Evolutionary conservation across 305 asterid genomes (phyloP).

Genomic region (Fraxinus paxiana): DNA sequence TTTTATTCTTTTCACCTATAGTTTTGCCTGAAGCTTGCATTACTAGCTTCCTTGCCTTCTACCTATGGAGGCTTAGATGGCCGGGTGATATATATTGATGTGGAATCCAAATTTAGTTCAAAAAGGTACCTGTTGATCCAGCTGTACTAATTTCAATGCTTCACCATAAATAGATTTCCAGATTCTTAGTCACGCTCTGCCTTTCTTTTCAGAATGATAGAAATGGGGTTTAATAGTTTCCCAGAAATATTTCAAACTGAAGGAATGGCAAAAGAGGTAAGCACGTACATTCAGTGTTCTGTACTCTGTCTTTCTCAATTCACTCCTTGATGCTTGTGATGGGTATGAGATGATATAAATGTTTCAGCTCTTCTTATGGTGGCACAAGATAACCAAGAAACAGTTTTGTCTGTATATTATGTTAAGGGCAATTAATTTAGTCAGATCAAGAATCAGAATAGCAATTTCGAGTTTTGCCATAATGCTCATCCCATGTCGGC

Average conservation of each 20-base stretch:
- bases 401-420: neutral
- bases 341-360: conserved; percentile 13
- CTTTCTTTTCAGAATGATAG: conserved; percentile 59
- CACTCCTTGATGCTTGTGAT: conserved; percentile 15
- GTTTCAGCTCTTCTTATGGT: neutral
- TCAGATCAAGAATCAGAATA: neutral
- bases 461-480: neutral
- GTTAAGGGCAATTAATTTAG: neutral
- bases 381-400: neutral
- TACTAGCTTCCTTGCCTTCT: conserved; percentile 71
- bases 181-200: conserved; percentile 13
- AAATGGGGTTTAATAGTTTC: conserved; percentile 70
- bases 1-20: conserved; percentile 30
- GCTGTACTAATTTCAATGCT: conserved; percentile 9
- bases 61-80: conserved; percentile 81
- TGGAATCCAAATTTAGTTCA: conserved; percentile 84
- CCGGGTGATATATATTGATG: conserved; percentile 67
- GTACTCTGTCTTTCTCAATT: conserved; percentile 10
- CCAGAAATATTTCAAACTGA: conserved; percentile 72
- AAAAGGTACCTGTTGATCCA: conserved; percentile 47
- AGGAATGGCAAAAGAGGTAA: conserved; percentile 51
- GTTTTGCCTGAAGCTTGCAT: conserved; percentile 83
- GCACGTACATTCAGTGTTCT: neutral
- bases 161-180: neutral
- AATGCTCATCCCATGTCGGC: neutral